Base-by-base conservation (phyloP, 2,329 filamentous ascomycete genomes). In the Bipolaris cookei region DNA sequence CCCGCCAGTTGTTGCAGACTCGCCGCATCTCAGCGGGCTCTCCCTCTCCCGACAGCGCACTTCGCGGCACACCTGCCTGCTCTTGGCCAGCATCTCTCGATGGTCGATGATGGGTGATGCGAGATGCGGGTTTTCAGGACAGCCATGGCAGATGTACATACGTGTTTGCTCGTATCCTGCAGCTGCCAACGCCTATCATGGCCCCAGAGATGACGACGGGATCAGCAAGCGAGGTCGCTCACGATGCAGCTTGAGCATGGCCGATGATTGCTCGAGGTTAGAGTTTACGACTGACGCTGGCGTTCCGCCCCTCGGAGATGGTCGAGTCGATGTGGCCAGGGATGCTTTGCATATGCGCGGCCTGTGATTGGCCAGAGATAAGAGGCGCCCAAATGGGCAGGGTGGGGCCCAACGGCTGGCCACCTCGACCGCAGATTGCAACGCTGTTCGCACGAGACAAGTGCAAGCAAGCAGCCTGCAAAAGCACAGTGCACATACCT, bases 341-440 rank as follows among this genome's bases (percentile, higher is more conserved):
- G 45, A 51, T 54, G 44, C 28, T 30, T 53, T 45, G 30, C 21
- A 32, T 37, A 35, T 39, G 20, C 11, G 4, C n/a, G 37, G 25
- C 23, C 3, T 25, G 50, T 54, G 51, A 71, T 70, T 72, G 70
- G 70, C 44, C 54, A 64, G 60, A 66, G 70, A 72, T 71, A 73
- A 70, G 56, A 53, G 28, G 11, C 32, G 45, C 58, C 51, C 44
- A 61, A 52, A 59, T 25, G 41, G 50, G 54, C 30, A 46, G 30
- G 28, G 60, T 61, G 60, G 58, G 49, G 35, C 54, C 32, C 57
- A 62, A 51, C 56, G 55, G 47, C 42, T 50, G 46, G 56, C 54
- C 51, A 58, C 45, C 42, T 43, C 32, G 34, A 38, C 32, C 43
- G 46, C 54, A 41, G 23, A 37, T 20, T 20, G 35, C 21, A 45